Percentiles rank a stretch among this genome's conserved stretches.
Conservation (phyloP, 768 basidiomycete species). For the Gyrodon lividus region DNA sequence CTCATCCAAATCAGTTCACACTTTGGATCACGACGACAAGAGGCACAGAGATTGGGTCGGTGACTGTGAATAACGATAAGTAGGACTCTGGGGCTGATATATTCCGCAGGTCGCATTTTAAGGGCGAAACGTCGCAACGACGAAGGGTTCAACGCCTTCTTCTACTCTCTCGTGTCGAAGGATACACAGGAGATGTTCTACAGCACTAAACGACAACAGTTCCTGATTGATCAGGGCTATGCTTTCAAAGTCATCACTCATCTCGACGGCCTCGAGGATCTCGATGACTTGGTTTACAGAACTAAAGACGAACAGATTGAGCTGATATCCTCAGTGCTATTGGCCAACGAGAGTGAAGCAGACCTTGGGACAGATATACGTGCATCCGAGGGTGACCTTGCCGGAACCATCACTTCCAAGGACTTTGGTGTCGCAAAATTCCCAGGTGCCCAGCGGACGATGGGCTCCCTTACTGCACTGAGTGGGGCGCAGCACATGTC, state of each 20-base stretch:
- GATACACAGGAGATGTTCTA: slow-evolving; percentile 99
- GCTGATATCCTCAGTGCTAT: slow-evolving; percentile 86
- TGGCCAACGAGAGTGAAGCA: slow-evolving; percentile 88
- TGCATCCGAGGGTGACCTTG: slow-evolving; percentile 80
- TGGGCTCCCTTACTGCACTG: slow-evolving; percentile 78
- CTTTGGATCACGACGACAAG: slow-evolving; percentile 96
- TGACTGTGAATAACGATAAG: slow-evolving; percentile 14
- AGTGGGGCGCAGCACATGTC: slow-evolving; percentile 92
- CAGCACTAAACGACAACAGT: slow-evolving; percentile 97
- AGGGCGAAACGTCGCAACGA: slow-evolving; percentile 97
- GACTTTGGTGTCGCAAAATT: slow-evolving; percentile 73
- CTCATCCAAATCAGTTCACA: slow-evolving; percentile 99
- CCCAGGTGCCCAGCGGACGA: slow-evolving; percentile 71
- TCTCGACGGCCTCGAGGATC: slow-evolving; percentile 84
- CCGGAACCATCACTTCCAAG: slow-evolving; percentile 83
- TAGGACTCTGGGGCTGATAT: slow-evolving; percentile 13
- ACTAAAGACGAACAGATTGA: slow-evolving; percentile 94
- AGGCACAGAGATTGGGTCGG: slow-evolving; percentile 91
- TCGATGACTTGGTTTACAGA: slow-evolving; percentile 88
- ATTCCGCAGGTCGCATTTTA: slow-evolving; percentile 77
- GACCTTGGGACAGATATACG: slow-evolving; percentile 84
- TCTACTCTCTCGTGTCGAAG: slow-evolving; percentile 98
- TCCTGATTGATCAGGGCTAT: slow-evolving; percentile 98
- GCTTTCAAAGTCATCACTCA: slow-evolving; percentile 99
- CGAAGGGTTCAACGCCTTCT: slow-evolving; percentile 99